Evolutionary conservation across 2,329 filamentous ascomycete species (phyloP).

Genomic region (Emericellopsis atlantica): DNA sequence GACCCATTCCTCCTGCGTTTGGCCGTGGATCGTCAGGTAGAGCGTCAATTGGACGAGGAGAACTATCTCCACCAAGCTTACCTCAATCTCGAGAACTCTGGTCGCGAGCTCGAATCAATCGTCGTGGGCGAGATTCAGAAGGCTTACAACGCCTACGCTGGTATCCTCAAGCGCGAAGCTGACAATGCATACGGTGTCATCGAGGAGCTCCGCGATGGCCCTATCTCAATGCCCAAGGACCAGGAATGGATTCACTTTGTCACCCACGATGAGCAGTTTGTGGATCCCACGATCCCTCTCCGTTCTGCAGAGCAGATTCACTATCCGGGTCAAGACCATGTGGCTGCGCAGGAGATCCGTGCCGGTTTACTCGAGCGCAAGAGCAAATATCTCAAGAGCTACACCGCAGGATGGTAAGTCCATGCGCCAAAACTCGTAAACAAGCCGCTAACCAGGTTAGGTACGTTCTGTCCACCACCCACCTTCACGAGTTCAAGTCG

Average conservation of each 20-base stretch:
- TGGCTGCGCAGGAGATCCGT: constrained; percentile 69
- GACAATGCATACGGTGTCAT: constrained; percentile 68
- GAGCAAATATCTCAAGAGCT: constrained; percentile 97
- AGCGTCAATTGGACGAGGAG: constrained; percentile 89
- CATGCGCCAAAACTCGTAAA: background rate
- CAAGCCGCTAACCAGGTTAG: constrained; percentile 26
- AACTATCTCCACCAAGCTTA: constrained; percentile 96
- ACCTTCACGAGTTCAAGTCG: constrained; percentile 98
- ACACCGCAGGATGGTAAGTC: constrained; percentile 81
- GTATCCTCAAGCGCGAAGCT: constrained; percentile 82
- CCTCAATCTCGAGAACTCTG: constrained; percentile 85
- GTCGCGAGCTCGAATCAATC: constrained; percentile 88
- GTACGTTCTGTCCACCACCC: constrained; percentile 93
- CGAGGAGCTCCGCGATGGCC: constrained; percentile 71
- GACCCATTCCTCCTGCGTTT: constrained; percentile 85
- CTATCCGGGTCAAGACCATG: constrained; percentile 83
- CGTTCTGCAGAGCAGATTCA: constrained; percentile 71
- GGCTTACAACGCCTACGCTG: constrained; percentile 87
- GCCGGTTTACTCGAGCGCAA: constrained; percentile 90
- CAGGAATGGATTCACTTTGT: constrained; percentile 83
- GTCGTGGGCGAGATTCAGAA: constrained; percentile 97
- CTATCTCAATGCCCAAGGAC: constrained; percentile 88
- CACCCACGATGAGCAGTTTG: constrained; percentile 68
- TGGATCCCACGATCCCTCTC: constrained; percentile 71
- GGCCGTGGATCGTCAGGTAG: constrained; percentile 78